These are phyloP conservation scores for Nicotiana undulata DNA, from an alignment of 257 asterid genomes.

Conservation along the genomic window DNA sequence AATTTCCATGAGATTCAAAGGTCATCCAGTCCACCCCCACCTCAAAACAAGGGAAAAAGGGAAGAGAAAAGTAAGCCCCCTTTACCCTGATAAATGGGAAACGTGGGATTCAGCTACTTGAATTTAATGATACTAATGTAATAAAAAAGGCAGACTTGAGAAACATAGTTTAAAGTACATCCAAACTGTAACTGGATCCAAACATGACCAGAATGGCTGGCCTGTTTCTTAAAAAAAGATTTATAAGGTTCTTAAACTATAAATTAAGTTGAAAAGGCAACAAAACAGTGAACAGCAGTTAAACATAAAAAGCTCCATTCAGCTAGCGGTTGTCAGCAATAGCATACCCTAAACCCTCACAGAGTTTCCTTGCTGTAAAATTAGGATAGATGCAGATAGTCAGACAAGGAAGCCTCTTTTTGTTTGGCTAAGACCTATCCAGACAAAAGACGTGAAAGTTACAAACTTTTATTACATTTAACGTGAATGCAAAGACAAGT, in stretches of 20 bases:
- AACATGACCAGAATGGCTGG: background rate
- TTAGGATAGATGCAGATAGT: too few species aligned
- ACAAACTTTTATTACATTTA: too few species aligned
- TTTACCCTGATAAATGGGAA: background rate
- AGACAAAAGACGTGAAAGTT: too few species aligned
- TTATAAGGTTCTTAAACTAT: too few species aligned
- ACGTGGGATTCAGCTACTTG: background rate
- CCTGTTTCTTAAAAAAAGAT: background rate
- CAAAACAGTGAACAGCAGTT: background rate
- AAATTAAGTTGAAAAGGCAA: background rate
- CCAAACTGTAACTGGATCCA: background rate
- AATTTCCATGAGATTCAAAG: conserved; percentile 6
- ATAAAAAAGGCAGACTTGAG: background rate
- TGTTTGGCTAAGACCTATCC: background rate
- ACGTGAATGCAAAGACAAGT: too few species aligned
- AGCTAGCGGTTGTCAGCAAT: background rate
- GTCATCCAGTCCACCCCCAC: background rate
- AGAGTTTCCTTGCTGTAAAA: too few species aligned
- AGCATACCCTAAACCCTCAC: too few species aligned
- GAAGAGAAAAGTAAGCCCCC: background rate
- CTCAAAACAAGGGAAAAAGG: background rate
- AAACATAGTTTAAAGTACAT: background rate
- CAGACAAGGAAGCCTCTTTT: too few species aligned
- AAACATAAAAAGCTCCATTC: background rate
- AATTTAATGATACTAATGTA: background rate